Percentiles rank a stretch among this genome's conserved stretches.
phyloP scores from a whole-genome alignment of 495 filamentous ascomycete species.

The Elasticomyces elasticus region DNA sequence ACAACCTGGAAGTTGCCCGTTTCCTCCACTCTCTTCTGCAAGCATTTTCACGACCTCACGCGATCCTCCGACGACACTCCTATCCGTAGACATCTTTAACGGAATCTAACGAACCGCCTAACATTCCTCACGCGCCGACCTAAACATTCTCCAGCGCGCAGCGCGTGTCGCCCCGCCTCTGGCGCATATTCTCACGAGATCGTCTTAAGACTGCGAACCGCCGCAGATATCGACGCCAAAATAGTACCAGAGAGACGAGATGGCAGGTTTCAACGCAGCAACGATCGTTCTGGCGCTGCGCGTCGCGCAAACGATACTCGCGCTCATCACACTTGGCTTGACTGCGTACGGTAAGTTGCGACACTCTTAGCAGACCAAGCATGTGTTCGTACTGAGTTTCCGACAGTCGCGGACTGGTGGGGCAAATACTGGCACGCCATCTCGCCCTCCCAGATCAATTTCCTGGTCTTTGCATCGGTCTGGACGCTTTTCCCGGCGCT shows the following conservation, averaged over 20 bases:
- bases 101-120: not conserved
- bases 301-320: slow-evolving; percentile 52
- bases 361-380: too few relatives aligned
- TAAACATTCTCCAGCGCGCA: not conserved
- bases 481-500: slow-evolving; percentile 59
- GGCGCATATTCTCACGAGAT: not conserved
- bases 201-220: too few relatives aligned
- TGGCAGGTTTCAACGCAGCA: slow-evolving; percentile 5
- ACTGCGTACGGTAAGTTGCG: slow-evolving; percentile 62
- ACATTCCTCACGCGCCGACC: not conserved
- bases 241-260: slow-evolving; percentile 1
- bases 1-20: not conserved
- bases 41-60: not conserved
- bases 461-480: slow-evolving; percentile 62
- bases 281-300: slow-evolving; percentile 54
- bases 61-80: not conserved
- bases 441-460: slow-evolving; percentile 47
- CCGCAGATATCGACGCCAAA: not conserved
- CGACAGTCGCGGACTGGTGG: slow-evolving; percentile 35
- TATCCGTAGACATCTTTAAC: not conserved
- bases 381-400: too few relatives aligned
- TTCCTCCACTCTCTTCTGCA: too few relatives aligned
- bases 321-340: slow-evolving; percentile 61
- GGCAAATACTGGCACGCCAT: slow-evolving; percentile 25
- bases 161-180: not conserved